phyloP scores from a whole-genome alignment of 2,329 filamentous ascomycete genomes.

The Aspergillus tamarii region DNA sequence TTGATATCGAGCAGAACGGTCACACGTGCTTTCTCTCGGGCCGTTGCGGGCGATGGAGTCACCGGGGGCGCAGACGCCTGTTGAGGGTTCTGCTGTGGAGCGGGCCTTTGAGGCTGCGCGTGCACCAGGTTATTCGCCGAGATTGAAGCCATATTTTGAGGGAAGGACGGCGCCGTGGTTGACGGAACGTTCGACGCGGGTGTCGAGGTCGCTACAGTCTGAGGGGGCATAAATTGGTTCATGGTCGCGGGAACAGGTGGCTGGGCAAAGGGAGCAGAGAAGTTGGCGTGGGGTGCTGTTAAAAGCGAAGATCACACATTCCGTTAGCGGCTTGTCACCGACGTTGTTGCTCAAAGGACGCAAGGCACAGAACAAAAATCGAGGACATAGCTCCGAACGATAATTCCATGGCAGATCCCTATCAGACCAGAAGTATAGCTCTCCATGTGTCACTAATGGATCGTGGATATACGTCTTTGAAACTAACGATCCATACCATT shows the following conservation, averaged over 20 bases:
- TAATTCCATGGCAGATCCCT: background rate
- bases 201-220: constrained; percentile 19
- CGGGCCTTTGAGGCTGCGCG: constrained; percentile 30
- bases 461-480: background rate
- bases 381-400: background rate
- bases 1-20: constrained; percentile 52
- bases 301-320: constrained; percentile 24
- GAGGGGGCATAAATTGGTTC: constrained; percentile 35
- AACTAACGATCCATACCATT: background rate
- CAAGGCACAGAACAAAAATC: constrained; percentile 4
- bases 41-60: constrained; percentile 36
- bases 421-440: background rate
- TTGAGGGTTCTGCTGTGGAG: constrained; percentile 21
- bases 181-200: constrained; percentile 32
- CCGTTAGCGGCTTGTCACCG: constrained; percentile 22
- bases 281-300: constrained; percentile 39
- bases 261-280: constrained; percentile 39
- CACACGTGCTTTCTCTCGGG: constrained; percentile 51
- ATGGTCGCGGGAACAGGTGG: constrained; percentile 35
- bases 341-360: constrained; percentile 1
- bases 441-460: background rate
- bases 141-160: constrained; percentile 41
- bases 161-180: constrained; percentile 35
- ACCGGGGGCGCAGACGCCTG: constrained; percentile 28
- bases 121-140: constrained; percentile 38